These are phyloP conservation scores for Talaromyces marneffei DNA, from an alignment of 2,329 filamentous ascomycete species.

Conservation along the genomic window DNA sequence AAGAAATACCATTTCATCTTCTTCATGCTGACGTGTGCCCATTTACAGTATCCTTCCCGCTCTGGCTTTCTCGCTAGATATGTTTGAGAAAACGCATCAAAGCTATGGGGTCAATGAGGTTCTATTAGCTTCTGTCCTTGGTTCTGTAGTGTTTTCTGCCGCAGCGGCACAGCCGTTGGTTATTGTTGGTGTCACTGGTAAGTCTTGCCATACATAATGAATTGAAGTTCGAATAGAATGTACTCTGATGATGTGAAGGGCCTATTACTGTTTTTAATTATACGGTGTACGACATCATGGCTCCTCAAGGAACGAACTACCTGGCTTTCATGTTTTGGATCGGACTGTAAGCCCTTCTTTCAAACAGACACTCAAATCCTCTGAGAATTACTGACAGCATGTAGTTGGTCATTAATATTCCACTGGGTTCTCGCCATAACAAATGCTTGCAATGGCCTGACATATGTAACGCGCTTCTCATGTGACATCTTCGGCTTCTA, in stretches of 20 bases:
- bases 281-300: conserved; percentile 85
- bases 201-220: conserved; percentile 10
- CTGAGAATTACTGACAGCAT: background rate
- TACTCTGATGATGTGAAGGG: conserved; percentile 37
- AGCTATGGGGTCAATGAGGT: conserved; percentile 90
- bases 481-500: conserved; percentile 95
- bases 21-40: background rate
- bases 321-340: conserved; percentile 91
- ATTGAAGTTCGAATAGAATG: background rate
- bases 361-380: background rate
- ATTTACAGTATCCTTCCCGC: conserved; percentile 69
- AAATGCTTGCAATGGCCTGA: conserved; percentile 82
- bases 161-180: conserved; percentile 79
- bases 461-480: conserved; percentile 83
- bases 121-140: conserved; percentile 76
- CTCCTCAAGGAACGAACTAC: conserved; percentile 70
- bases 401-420: conserved; percentile 73
- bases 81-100: conserved; percentile 82
- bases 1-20: background rate
- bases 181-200: conserved; percentile 81
- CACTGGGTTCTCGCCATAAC: conserved; percentile 79
- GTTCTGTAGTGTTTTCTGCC: conserved; percentile 72
- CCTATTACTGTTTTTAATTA: conserved; percentile 94
- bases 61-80: conserved; percentile 82
- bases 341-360: conserved; percentile 52